Conservation (phyloP, 2,329 filamentous ascomycete species). For the Microdochium trichocladiopsis region DNA sequence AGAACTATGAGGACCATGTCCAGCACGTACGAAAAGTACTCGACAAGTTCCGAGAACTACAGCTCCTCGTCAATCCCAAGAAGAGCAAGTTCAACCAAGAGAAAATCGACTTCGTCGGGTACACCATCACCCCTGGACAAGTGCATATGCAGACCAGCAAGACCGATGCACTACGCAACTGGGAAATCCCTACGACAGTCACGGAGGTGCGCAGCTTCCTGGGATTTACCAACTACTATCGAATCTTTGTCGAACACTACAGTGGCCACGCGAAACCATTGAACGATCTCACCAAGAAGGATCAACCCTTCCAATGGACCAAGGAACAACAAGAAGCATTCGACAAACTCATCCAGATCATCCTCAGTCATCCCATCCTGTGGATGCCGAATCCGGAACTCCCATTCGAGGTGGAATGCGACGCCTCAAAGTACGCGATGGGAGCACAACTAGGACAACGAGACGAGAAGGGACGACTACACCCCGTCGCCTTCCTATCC, state of each 20-base stretch:
- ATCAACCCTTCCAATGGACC: not conserved
- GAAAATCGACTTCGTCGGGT: conserved; percentile 19
- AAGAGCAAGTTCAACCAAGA: conserved; percentile 22
- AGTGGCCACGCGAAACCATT: conserved; percentile 9
- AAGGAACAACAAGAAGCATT: not conserved
- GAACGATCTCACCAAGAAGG: conserved; percentile 7
- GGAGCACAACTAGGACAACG: conserved; percentile 1
- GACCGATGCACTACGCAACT: conserved; percentile 14
- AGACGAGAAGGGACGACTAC: conserved; percentile 1
- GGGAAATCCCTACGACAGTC: conserved; percentile 9
- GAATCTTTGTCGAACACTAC: conserved; percentile 17
- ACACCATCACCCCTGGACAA: conserved; percentile 15
- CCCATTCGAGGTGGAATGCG: conserved; percentile 11
- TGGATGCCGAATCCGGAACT: not conserved
- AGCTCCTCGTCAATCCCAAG: conserved; percentile 9
- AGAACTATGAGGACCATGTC: conserved; percentile 13
- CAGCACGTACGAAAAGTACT: conserved; percentile 14
- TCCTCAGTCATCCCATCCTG: conserved; percentile 1
- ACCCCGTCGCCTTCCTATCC: conserved; percentile 9
- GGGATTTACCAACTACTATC: conserved; percentile 25
- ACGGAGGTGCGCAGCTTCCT: conserved; percentile 17
- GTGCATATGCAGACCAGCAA: conserved; percentile 17
- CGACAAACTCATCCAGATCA: not conserved
- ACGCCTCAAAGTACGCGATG: conserved; percentile 11
- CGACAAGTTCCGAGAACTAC: not conserved